Evolutionary conservation across 768 basidiomycete species (phyloP).

Genomic region (Boletus reticuloceps): DNA sequence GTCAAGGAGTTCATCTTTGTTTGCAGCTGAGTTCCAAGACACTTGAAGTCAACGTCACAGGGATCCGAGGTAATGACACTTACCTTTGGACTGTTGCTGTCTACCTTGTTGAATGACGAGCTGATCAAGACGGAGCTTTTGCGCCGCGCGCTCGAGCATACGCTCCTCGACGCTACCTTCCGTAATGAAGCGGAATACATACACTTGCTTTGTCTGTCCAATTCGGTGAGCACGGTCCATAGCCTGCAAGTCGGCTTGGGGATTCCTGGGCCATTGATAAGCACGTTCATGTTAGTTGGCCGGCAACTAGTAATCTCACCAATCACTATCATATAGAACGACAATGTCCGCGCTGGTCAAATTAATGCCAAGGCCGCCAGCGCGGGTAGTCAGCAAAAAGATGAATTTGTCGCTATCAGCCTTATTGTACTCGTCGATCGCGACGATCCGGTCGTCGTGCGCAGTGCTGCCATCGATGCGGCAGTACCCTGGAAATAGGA

Average conservation of each 20-base stretch:
- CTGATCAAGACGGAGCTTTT: constrained; percentile 93
- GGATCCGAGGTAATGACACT: constrained; percentile 14
- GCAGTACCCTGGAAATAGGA: constrained; percentile 70
- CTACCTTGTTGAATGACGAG: constrained; percentile 96
- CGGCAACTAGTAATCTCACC: constrained; percentile 45
- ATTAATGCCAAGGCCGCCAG: constrained; percentile 97
- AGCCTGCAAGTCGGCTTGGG: constrained; percentile 97
- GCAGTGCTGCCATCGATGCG: constrained; percentile 95
- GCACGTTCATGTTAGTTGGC: not conserved
- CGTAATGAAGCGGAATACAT: constrained; percentile 85
- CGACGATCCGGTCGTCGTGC: constrained; percentile 92
- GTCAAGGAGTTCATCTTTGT: constrained; percentile 94
- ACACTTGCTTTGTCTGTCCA: constrained; percentile 87
- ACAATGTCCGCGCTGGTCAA: constrained; percentile 94
- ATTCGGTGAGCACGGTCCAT: constrained; percentile 99
- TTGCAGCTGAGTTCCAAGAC: constrained; percentile 56
- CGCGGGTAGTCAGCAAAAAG: constrained; percentile 94
- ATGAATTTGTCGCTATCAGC: constrained; percentile 94
- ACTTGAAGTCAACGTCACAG: not conserved
- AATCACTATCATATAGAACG: constrained; percentile 94
- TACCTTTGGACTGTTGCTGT: constrained; percentile 75
- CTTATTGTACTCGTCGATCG: constrained; percentile 98
- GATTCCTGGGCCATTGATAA: constrained; percentile 64
- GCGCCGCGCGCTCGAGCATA: constrained; percentile 88
- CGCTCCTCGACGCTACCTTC: constrained; percentile 89